Percentiles rank a stretch among this genome's conserved stretches.
Evolutionary conservation across 352 stramenopile species (phyloP).

Genomic region (Pythium apleroticum): DNA sequence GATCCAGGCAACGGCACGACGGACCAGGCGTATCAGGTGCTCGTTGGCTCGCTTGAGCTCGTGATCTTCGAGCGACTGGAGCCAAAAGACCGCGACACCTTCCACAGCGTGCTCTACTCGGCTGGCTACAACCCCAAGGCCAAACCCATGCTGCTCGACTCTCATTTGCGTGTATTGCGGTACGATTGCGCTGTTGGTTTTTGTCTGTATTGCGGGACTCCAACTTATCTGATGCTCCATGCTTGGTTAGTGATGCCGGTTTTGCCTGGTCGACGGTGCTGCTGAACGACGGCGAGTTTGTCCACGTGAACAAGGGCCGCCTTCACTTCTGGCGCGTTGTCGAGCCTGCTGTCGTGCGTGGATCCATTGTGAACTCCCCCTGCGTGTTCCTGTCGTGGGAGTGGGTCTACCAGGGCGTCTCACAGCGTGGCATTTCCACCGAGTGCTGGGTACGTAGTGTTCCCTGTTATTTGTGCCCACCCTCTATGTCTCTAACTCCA

Average conservation of each 20-base stretch:
- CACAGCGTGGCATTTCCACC: constrained; percentile 72
- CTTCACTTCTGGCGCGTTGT: constrained; percentile 86
- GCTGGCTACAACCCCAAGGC: constrained; percentile 59
- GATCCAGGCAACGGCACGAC: constrained; percentile 81
- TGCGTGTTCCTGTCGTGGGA: constrained; percentile 85
- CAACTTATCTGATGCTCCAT: neutral
- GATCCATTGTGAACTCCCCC: constrained; percentile 42
- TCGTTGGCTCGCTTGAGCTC: constrained; percentile 74
- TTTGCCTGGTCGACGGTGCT: constrained; percentile 80
- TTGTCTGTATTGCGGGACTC: neutral
- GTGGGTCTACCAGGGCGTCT: constrained; percentile 85
- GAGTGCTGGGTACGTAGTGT: constrained; percentile 75
- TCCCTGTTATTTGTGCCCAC: neutral
- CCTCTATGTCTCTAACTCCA: no score
- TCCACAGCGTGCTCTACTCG: constrained; percentile 57
- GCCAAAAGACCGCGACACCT: constrained; percentile 53
- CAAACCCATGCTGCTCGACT: constrained; percentile 77
- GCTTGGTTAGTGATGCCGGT: constrained; percentile 43
- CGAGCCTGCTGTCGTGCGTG: constrained; percentile 36
- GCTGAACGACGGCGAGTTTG: constrained; percentile 73
- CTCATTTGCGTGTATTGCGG: constrained; percentile 65
- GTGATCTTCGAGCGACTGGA: constrained; percentile 86
- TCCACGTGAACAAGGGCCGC: constrained; percentile 85
- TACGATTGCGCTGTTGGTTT: constrained; percentile 2
- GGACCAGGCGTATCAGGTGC: constrained; percentile 76